Conservation (phyloP, 306 rosid species). For the cucumber (Cucumis sativus) region DNA sequence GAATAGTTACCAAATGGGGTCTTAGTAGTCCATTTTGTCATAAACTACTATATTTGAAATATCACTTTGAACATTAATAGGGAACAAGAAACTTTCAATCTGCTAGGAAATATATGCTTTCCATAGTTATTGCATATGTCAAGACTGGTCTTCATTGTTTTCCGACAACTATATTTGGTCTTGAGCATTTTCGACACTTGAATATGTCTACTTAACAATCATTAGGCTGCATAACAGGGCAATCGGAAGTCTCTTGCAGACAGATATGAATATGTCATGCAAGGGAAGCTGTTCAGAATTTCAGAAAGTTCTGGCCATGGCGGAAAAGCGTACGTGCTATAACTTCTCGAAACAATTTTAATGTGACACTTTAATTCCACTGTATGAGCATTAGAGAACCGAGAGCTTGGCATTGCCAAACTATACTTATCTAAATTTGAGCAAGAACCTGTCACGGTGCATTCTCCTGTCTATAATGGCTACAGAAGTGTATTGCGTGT, state of each 20-base stretch:
- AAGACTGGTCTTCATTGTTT: neutral
- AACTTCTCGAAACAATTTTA: neutral
- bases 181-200: neutral
- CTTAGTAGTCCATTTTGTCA: neutral
- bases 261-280: constrained; percentile 83
- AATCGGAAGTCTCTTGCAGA: constrained; percentile 72
- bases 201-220: neutral
- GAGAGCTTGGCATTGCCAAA: neutral
- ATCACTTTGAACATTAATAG: neutral
- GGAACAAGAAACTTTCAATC: neutral
- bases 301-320: constrained; percentile 67
- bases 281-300: constrained; percentile 72
- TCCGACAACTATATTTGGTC: neutral
- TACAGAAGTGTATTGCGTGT: neutral
- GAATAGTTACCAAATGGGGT: no score
- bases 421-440: neutral
- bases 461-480: neutral
- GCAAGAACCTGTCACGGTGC: neutral
- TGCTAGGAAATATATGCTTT: neutral
- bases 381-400: neutral
- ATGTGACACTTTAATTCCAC: neutral
- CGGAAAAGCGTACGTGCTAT: constrained; percentile 48
- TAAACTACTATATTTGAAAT: neutral
- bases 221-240: constrained; percentile 20
- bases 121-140: neutral